Base-by-base conservation (phyloP, 2,329 filamentous ascomycete species). In the Ascochyta clinopodiicola region DNA sequence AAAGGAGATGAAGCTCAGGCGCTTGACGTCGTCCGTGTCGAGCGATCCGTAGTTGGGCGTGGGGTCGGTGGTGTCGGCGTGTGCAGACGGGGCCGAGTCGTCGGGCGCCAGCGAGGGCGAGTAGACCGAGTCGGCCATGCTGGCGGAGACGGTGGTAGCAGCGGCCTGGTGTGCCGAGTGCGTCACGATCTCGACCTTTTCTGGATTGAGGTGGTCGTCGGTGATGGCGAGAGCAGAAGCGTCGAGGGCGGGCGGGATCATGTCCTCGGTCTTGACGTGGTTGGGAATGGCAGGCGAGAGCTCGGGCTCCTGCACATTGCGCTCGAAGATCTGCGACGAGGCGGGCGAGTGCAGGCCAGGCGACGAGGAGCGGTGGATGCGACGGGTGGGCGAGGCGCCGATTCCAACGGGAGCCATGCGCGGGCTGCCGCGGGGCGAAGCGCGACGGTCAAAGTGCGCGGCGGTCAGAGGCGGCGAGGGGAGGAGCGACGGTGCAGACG, bases 1-100 rank as follows among this genome's bases (percentile, higher is more conserved):
- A 76, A 98, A 98, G 7, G 92, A 96, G 72, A 98, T 96, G 78
- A 98, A 98, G 74, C 90, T 95, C 59, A 98, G 79, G 21, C 94
- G 87, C 40, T 91, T 88, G 17, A 96, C 85, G 68, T 96, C 93
- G 42, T 86, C 83, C 35, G 83, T 84, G 68, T 96, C 92, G 58
- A 94, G 80, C 40, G 88, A 86, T 29, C 88, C 91, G 73, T 94
- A 94, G 71, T 86, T 86, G 24, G 82, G 81, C 62, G 94, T 90
- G n/a, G 64, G 46, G 21, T 75, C 71, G n/a, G 61, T 54, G 22
- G 66, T 56, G 22, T 72, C 70, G 17, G 62, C 38, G 53, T 68
- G 65, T 51, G 60, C 64, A 17, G 61, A 68, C 10, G 44, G 19
- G 25, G 60, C 59, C 6, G 63, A 56, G 25, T 76, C 72, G 12